Evolutionary conservation across 495 filamentous ascomycete species (phyloP).

Genomic region (Thermothielavioides terrestris): DNA sequence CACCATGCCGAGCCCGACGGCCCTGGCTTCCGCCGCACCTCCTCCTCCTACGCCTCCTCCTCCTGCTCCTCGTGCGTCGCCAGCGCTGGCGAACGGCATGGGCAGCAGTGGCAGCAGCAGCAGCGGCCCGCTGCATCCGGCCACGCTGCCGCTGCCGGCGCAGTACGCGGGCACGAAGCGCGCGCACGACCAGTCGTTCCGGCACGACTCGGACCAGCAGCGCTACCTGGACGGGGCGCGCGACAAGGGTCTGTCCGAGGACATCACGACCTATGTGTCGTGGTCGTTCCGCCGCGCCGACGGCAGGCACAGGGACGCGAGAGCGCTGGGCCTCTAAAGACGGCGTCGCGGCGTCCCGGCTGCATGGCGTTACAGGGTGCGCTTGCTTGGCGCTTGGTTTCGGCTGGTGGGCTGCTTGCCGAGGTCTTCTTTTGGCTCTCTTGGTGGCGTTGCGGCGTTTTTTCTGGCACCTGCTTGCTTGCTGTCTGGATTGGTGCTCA

Average conservation of each 20-base stretch:
- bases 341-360: background rate
- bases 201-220: slow-evolving; percentile 2
- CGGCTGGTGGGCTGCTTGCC: background rate
- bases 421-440: too few species aligned
- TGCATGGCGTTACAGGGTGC: background rate
- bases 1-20: slow-evolving; percentile 11
- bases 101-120: background rate
- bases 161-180: slow-evolving; percentile 26
- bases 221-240: slow-evolving; percentile 24
- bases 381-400: background rate
- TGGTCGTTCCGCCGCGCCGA: slow-evolving; percentile 19
- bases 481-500: too few species aligned
- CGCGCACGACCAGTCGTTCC: slow-evolving; percentile 20
- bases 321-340: background rate
- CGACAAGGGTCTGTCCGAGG: slow-evolving; percentile 15
- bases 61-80: background rate
- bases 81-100: background rate
- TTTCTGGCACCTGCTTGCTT: too few species aligned
- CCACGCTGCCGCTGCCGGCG: slow-evolving; percentile 3
- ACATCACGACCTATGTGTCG: background rate
- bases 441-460: too few species aligned
- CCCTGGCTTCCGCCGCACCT: background rate
- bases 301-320: background rate
- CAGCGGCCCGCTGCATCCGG: slow-evolving; percentile 10
- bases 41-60: background rate